phyloP scores from a whole-genome alignment of 2,329 filamentous ascomycete genomes.

The Dactylellina cionopaga region DNA sequence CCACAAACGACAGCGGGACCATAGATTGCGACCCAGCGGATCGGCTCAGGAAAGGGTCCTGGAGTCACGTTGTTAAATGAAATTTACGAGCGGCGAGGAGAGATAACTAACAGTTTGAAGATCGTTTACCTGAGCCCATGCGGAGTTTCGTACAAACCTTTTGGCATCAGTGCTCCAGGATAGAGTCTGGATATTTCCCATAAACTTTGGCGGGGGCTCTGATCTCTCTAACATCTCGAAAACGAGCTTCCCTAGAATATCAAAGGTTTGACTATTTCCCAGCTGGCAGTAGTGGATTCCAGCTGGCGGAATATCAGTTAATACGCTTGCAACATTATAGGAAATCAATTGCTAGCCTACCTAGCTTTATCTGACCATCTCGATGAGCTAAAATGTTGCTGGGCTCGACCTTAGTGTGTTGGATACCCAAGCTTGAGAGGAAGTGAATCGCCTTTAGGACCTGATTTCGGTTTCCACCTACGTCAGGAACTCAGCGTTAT shows the following conservation, averaged over 20 bases:
- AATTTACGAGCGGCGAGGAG: too few species aligned
- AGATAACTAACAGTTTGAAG: not conserved
- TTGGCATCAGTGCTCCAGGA: not conserved
- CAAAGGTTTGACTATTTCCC: not conserved
- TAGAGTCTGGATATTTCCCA: too few species aligned
- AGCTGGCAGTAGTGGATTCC: not conserved
- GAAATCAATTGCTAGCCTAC: not conserved
- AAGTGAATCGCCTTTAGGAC: not conserved
- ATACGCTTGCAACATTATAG: too few species aligned
- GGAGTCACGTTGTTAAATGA: too few species aligned
- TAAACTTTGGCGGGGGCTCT: not conserved
- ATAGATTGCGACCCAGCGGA: too few species aligned
- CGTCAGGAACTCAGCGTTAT: too few species aligned
- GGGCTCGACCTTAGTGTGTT: not conserved
- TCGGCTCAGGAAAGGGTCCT: too few species aligned
- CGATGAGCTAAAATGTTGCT: not conserved
- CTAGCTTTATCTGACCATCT: constrained; percentile 3
- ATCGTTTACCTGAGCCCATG: not conserved
- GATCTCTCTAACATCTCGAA: constrained; percentile 8
- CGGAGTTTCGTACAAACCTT: constrained; percentile 6
- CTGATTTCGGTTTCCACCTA: too few species aligned
- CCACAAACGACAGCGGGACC: too few species aligned
- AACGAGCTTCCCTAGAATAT: not conserved
- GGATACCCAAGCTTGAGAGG: not conserved
- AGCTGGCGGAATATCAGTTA: not conserved